Evolutionary conservation across 352 stramenopile genomes (phyloP).

Genomic region (Elongisporangium undulatum): DNA sequence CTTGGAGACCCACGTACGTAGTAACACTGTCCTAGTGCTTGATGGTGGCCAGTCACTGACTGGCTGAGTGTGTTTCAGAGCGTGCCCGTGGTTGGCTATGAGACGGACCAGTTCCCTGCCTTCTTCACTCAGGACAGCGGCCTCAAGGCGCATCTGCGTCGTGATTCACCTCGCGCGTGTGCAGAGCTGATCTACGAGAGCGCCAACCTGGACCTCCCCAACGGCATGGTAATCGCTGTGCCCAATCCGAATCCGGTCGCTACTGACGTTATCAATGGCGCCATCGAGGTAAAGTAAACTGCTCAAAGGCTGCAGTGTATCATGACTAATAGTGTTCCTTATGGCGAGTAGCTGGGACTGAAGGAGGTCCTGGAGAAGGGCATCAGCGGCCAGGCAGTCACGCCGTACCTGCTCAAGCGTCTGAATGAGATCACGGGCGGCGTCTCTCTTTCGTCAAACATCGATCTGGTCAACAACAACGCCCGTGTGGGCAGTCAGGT

Average conservation of each 20-base stretch:
- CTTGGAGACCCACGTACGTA: conserved; percentile 90
- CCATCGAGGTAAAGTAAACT: conserved; percentile 65
- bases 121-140: conserved; percentile 97
- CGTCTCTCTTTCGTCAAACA: conserved; percentile 92
- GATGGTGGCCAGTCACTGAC: background rate
- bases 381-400: conserved; percentile 94
- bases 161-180: conserved; percentile 85
- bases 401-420: conserved; percentile 84
- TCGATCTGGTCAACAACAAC: conserved; percentile 97
- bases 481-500: conserved; percentile 93
- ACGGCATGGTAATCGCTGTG: conserved; percentile 85
- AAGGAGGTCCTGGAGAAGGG: conserved; percentile 75
- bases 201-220: conserved; percentile 72
- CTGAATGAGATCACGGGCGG: conserved; percentile 95
- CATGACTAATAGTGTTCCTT: conserved; percentile 1
- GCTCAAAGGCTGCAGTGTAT: background rate
- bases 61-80: conserved; percentile 43
- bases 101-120: conserved; percentile 94
- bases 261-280: conserved; percentile 83
- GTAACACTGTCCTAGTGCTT: conserved; percentile 3
- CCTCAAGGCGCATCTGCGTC: conserved; percentile 72
- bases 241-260: conserved; percentile 87
- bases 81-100: conserved; percentile 92
- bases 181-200: conserved; percentile 83
- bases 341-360: conserved; percentile 48